Base-by-base conservation (phyloP, 495 filamentous ascomycete species). In the Neurospora sp. region DNA sequence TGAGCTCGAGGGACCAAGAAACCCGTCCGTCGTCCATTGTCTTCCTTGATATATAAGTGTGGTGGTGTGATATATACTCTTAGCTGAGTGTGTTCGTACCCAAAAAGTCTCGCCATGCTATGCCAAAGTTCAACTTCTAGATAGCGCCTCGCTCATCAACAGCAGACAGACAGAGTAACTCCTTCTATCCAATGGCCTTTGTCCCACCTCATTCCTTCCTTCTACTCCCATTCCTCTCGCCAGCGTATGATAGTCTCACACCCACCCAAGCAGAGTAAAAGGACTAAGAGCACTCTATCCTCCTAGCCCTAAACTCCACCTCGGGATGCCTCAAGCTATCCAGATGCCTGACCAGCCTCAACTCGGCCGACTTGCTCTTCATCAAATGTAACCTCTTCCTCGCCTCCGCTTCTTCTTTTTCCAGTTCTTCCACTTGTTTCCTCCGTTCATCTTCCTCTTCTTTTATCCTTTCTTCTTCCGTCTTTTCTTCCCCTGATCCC, bases 301-400 rank as follows among this genome's bases (percentile, higher is more conserved):
- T 84, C 77, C 84, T 81, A 31, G 90, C 89, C 75, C 77, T 84
- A 76, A 89, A 91, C 72, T 85, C 83, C 44, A 88, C 77, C 41
- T 86, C 78, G 10, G 93, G 94, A 68, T 89, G 80, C 39, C 89
- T 82, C 77, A 97, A 75, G 73, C 88, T 87, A 69, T 83, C 83
- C 73, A 91, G 80, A 80, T 94, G 91, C 77, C 92, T 87, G 59
- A 94, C 90, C 40, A 97, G 83, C 77, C 89, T 87, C 72, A 97
- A 87, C 83, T 97, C 94, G 0, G 91, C 89, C 27, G 94, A 93
- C 80, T 91, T 92, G 70, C 88, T 94, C 76, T 82, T 83, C 40
- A 91, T 81, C 78, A 96, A 78, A 77, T 92, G 87, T 75, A 88
- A 78, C 76, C 82, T 88, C 83, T 90, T 91, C 80, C 88, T 83